Evolutionary conservation across 2,329 filamentous ascomycete genomes (phyloP).

Genomic region (Clarireedia paspali): DNA sequence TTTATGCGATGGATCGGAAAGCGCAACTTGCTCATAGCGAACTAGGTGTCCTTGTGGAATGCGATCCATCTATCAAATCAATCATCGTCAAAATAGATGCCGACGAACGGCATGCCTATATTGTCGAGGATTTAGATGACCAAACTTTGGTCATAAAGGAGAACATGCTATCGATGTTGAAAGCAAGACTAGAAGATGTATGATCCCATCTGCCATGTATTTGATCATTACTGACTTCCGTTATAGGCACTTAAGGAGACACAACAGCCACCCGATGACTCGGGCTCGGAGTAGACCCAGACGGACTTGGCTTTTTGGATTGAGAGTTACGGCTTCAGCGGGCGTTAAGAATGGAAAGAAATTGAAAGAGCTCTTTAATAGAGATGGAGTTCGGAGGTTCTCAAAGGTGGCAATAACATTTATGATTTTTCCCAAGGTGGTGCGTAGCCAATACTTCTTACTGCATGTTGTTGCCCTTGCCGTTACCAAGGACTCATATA

Average conservation of each 20-base stretch:
- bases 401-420: too few relatives aligned
- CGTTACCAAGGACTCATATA: too few relatives aligned
- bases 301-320: neutral
- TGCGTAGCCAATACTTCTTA: too few relatives aligned
- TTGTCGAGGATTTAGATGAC: conserved; percentile 75
- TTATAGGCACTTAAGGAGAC: conserved; percentile 27
- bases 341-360: too few relatives aligned
- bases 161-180: conserved; percentile 60
- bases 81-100: conserved; percentile 73
- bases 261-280: conserved; percentile 16
- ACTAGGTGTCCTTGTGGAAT: conserved; percentile 66
- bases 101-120: conserved; percentile 56
- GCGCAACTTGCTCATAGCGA: neutral
- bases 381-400: too few relatives aligned
- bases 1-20: neutral
- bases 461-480: too few relatives aligned
- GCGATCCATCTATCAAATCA: conserved; percentile 80
- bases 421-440: too few relatives aligned
- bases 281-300: conserved; percentile 6
- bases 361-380: too few relatives aligned
- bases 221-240: conserved; percentile 6
- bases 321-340: too few relatives aligned
- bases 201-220: conserved; percentile 20
- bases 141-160: conserved; percentile 69
- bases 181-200: conserved; percentile 62